Base-by-base conservation (phyloP, 1,284 basidiomycete genomes). In the Pholiota adiposa region DNA sequence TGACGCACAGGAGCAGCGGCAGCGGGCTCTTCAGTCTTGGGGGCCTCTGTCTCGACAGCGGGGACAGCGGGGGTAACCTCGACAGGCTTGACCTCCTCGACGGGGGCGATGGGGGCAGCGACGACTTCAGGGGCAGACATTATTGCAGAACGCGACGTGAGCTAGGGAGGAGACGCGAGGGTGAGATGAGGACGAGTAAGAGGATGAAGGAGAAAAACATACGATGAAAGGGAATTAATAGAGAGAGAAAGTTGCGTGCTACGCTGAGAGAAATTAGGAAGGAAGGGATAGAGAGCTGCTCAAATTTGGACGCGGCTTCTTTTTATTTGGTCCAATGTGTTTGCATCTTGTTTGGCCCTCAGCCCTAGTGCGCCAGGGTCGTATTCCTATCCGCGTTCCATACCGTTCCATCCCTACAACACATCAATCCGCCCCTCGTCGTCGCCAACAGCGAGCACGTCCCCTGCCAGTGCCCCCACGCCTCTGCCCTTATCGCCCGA, bases 111-210 rank as follows among this genome's bases (percentile, higher is more conserved):
- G 70, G 73, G 69, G 62, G 75, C 77, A 75, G 77, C 77, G 72
- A 79, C 71, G 71, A 77, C 76, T 74, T 86, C 87, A 70, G 85
- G 72, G 73, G 88, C 83, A 81, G 92, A 93, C 90, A 93, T 93
- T 90, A 92, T 84, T 77, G 80, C 79, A 81, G 76, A 75, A 78
- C 76, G 77, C 69, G 73, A 79, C 78, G 78, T 79, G 80, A 81
- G 83, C 80, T 85, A 71, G 5, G 64, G 60, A 46, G 55, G 14
- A 21, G 36, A 55, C 23, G 56, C 33, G 27, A 19, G 27, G 29
- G 57, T 23, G 50, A 41, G 52, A 5, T 46, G n/a, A 9, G 57
- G 19, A 59, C 29, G 58, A 67, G 65, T 48, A 58, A 27, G 53
- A 63, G 51, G 70, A 56, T 56, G 58, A 63, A 60, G 66, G 51